These are phyloP conservation scores for Neofusicoccum sp. DNA, from an alignment of 2,329 filamentous ascomycete species.

Conservation along the genomic window DNA sequence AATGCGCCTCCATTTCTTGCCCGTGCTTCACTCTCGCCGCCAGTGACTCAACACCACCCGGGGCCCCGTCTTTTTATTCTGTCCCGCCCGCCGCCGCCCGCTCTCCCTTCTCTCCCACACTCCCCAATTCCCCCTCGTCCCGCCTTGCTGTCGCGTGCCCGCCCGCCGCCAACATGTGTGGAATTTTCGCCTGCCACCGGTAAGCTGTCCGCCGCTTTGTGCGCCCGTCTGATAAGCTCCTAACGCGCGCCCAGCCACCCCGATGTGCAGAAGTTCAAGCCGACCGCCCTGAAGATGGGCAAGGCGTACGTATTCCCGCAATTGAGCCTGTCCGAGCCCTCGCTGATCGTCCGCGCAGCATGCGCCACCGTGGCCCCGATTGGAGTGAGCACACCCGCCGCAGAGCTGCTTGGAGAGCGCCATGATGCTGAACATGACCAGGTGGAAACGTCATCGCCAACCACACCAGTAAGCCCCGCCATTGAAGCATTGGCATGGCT, in stretches of 20 bases:
- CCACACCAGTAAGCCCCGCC: conserved; percentile 70
- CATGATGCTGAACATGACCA: conserved; percentile 44
- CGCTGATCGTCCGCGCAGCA: conserved; percentile 54
- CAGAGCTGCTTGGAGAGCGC: conserved; percentile 27
- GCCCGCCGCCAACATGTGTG: conserved; percentile 70
- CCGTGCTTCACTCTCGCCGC: not conserved
- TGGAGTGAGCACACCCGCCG: conserved; percentile 71
- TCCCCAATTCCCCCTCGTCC: conserved; percentile 12
- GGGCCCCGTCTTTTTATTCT: not conserved
- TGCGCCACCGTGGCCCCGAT: conserved; percentile 95
- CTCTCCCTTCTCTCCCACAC: not conserved
- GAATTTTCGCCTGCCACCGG: conserved; percentile 94
- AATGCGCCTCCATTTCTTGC: not conserved
- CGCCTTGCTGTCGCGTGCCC: not conserved
- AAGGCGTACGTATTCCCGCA: conserved; percentile 70
- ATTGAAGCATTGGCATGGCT: not conserved
- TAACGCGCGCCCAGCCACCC: conserved; percentile 61
- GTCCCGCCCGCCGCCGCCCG: conserved; percentile 9
- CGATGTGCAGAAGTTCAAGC: conserved; percentile 95
- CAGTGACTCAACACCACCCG: conserved; percentile 12
- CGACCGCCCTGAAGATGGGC: conserved; percentile 85
- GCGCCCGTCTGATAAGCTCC: conserved; percentile 30
- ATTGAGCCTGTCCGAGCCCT: conserved; percentile 6
- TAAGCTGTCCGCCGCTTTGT: conserved; percentile 41
- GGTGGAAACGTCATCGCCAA: conserved; percentile 87